Evolutionary conservation across 345 rosid genomes (phyloP), one percentile per base, ranked within the genome.

Genomic region (Camelina hispida): DNA sequence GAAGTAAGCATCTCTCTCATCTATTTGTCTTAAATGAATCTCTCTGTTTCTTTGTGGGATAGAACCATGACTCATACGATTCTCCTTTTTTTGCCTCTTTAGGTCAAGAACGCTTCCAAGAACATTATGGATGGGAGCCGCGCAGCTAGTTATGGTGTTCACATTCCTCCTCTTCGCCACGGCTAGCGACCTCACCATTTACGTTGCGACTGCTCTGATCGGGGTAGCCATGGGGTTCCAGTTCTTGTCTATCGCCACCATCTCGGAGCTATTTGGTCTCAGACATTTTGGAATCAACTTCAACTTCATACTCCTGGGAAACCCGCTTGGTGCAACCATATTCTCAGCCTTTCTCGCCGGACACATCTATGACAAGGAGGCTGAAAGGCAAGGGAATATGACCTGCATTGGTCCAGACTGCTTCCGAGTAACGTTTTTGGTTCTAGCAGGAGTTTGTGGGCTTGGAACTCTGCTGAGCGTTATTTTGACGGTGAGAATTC

Each of bases 231-330:
- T 66, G 37, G 98, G 99, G 9, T 78, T 87, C 80, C 89, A 85
- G 66, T 93, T 85, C 71, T 83, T 69, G 76, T 73, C 88, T 17
- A 88, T 96, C 60, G 87, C 99, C 3, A 91, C 96, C 40, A 89
- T 80, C 18, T 96, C 99, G 0, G 98, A 96, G 81, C 96, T 96
- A 68, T 96, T 93, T 28, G 99, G 98, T 48, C 81, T 96, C 79
- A 85, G 85, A 70, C 83, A 92, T 69, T 93, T 95, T 52, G 98
- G 99, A 47, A 67, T 95, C 46, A 92, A 92, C 63, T 96, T 89
- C 81, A 88, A 88, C 81, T 87, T 89, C 78, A 68, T 96, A 76
- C 77, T 57, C 79, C 69, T 96, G 28, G 99, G 99, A 18, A 96
- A 93, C 81, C 99, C 97, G 1, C 38, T 85, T 6, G 99, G 99